These are phyloP conservation scores for Macrophomina phaseolina DNA, from an alignment of 2,329 filamentous ascomycete genomes.

Conservation along the genomic window DNA sequence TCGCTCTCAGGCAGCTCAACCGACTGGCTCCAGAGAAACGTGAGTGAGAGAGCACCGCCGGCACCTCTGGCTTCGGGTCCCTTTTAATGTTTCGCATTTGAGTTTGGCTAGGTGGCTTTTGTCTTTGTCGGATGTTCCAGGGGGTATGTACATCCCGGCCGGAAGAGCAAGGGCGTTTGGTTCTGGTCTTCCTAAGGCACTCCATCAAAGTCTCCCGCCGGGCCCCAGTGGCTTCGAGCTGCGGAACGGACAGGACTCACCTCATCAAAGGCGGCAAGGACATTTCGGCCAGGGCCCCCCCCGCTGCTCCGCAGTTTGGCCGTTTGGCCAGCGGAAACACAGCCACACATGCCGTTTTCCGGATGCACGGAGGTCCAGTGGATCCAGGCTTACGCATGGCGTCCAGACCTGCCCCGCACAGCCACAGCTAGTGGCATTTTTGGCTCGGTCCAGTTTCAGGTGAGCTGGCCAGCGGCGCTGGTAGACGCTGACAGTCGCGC, in stretches of 20 bases:
- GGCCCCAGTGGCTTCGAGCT: too few species aligned
- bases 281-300: neutral
- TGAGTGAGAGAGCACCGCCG: too few species aligned
- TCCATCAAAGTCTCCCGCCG: too few species aligned
- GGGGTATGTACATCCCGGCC: neutral
- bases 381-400: neutral
- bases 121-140: neutral
- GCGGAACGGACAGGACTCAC: too few species aligned
- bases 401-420: neutral
- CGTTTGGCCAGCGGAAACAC: neutral
- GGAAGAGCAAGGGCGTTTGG: neutral
- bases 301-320: neutral
- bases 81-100: neutral
- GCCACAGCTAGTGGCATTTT: slow-evolving; percentile 14
- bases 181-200: too few species aligned
- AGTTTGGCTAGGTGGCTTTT: neutral
- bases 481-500: slow-evolving; percentile 1
- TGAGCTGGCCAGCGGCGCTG: slow-evolving; percentile 11
- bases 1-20: neutral
- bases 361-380: neutral
- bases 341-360: slow-evolving; percentile 17
- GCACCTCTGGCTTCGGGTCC: too few species aligned
- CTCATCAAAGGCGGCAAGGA: neutral
- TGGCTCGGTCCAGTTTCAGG: slow-evolving; percentile 15
- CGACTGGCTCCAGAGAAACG: too few species aligned